Percentiles rank a stretch among this genome's conserved stretches.
Conservation (phyloP, 345 rosid genomes). For the Clausena lansium region DNA sequence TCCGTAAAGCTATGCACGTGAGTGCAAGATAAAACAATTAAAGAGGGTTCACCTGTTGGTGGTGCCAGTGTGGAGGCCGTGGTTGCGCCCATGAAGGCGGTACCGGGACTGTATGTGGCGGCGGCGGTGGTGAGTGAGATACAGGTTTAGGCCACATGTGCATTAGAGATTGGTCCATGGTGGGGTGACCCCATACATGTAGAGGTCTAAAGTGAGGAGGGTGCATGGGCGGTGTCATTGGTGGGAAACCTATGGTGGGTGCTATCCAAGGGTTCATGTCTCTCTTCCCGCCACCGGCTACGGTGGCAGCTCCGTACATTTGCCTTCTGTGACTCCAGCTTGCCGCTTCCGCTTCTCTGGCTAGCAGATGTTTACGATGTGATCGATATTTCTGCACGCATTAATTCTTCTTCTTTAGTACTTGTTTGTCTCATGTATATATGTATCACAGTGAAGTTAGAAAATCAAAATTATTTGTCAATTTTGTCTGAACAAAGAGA, state of each 20-base stretch:
- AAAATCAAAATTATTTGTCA: not conserved
- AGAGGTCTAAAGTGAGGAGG: constrained; percentile 63
- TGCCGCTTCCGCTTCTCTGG: constrained; percentile 84
- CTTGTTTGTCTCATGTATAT: not conserved
- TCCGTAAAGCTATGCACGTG: no score
- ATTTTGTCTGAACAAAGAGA: no score
- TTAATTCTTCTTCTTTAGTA: not conserved
- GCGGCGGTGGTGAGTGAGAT: constrained; percentile 33
- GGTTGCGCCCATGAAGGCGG: constrained; percentile 44
- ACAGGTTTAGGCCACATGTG: constrained; percentile 75
- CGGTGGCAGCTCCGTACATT: constrained; percentile 41
- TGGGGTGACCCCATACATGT: constrained; percentile 96
- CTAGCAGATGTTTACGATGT: constrained; percentile 76
- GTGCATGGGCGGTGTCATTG: constrained; percentile 12
- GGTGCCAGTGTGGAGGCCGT: constrained; percentile 53
- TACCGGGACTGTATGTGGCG: constrained; percentile 40
- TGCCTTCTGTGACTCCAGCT: constrained; percentile 74
- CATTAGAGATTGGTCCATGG: constrained; percentile 36
- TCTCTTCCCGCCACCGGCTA: constrained; percentile 40
- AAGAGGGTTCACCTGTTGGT: constrained; percentile 35
- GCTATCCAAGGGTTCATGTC: constrained; percentile 53
- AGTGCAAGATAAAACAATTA: not conserved
- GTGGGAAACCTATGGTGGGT: constrained; percentile 82
- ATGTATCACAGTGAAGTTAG: not conserved
- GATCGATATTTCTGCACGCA: constrained; percentile 78